Conservation (phyloP, 495 filamentous ascomycete genomes). For the Poronia punctata region DNA sequence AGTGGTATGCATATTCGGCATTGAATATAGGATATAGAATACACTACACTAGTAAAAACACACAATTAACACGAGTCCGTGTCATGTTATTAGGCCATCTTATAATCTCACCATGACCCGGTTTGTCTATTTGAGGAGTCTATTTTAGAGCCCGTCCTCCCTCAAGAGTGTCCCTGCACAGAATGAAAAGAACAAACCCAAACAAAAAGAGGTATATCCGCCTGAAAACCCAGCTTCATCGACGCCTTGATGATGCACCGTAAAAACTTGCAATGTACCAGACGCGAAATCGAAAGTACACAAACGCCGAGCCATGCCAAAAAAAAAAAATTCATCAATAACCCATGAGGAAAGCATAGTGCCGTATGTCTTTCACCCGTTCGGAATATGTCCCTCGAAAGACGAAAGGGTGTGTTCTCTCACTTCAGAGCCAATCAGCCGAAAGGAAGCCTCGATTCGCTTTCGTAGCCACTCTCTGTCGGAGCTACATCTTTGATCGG, state of each 20-base stretch:
- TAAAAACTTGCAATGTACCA: slow-evolving; percentile 6
- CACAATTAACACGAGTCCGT: no score
- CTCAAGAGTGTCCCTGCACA: no score
- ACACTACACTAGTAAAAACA: no score
- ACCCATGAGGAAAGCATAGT: not conserved
- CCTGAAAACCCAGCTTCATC: slow-evolving; percentile 5
- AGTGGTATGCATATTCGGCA: no score
- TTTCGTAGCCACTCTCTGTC: slow-evolving; percentile 33
- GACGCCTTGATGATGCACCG: slow-evolving; percentile 2
- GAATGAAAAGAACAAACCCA: no score
- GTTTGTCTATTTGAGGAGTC: slow-evolving; percentile 6
- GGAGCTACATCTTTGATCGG: slow-evolving; percentile 45
- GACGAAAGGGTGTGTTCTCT: no score
- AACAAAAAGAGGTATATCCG: slow-evolving; percentile 10
- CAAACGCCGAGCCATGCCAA: slow-evolving; percentile 12
- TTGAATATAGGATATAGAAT: no score
- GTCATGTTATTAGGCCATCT: no score
- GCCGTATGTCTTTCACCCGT: no score
- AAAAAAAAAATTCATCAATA: slow-evolving; percentile 5
- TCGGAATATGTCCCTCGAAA: no score
- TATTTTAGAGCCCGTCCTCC: slow-evolving; percentile 4
- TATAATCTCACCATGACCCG: no score
- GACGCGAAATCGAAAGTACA: slow-evolving; percentile 5
- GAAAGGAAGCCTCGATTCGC: slow-evolving; percentile 24
- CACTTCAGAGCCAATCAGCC: slow-evolving; percentile 1